Evolutionary conservation across 2,329 filamentous ascomycete species (phyloP).

Genomic region (Calonectria multiphialidica): DNA sequence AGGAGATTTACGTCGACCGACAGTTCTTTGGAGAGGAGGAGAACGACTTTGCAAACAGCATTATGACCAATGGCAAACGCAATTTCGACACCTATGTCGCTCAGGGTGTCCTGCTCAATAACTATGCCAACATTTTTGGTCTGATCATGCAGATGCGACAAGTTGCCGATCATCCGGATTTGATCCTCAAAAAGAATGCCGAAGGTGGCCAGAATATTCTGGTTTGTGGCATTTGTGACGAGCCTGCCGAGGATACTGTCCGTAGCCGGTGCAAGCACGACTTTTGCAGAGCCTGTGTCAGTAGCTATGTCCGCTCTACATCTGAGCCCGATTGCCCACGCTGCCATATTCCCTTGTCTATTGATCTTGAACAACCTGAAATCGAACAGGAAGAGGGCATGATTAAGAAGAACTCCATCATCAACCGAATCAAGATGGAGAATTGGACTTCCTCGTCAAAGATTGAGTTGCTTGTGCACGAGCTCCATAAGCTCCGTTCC

Average conservation of each 20-base stretch:
- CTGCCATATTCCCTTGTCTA: slow-evolving; percentile 89
- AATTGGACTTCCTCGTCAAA: slow-evolving; percentile 99
- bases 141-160: slow-evolving; percentile 99
- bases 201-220: slow-evolving; percentile 91
- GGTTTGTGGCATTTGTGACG: slow-evolving; percentile 95
- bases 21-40: slow-evolving; percentile 98
- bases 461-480: slow-evolving; percentile 95
- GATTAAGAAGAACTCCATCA: slow-evolving; percentile 96
- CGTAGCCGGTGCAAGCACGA: slow-evolving; percentile 94
- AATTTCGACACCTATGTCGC: slow-evolving; percentile 97
- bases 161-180: slow-evolving; percentile 94
- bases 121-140: slow-evolving; percentile 99
- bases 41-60: slow-evolving; percentile 93
- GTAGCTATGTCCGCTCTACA: slow-evolving; percentile 77
- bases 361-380: slow-evolving; percentile 95
- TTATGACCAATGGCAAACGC: slow-evolving; percentile 91
- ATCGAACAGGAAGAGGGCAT: slow-evolving; percentile 90
- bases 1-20: slow-evolving; percentile 90
- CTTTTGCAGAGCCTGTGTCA: slow-evolving; percentile 58
- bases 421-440: slow-evolving; percentile 99
- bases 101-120: slow-evolving; percentile 93
- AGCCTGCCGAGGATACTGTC: slow-evolving; percentile 94
- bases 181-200: slow-evolving; percentile 89
- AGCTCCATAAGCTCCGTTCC: slow-evolving; percentile 90
- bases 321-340: slow-evolving; percentile 85